Evolutionary conservation across 2,329 filamentous ascomycete genomes (phyloP), one percentile per base, ranked within the genome.

Genomic region (Diaporthe helianthi): DNA sequence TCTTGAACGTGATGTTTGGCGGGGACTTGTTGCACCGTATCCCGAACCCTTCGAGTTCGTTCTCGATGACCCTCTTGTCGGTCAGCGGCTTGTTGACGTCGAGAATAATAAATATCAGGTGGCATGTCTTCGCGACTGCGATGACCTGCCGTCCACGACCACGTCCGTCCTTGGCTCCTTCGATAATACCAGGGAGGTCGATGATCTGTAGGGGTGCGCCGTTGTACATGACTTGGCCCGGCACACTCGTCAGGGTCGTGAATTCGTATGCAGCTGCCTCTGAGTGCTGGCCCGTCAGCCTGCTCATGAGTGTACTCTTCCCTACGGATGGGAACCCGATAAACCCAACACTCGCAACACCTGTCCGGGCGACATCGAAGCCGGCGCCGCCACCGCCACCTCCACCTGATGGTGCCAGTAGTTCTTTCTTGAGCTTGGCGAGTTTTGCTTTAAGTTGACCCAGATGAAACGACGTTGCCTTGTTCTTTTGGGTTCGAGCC

Each of bases 11-110:
- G 77, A 99, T 99, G 80, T 99, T 99, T 49, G 96, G 96, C 31
- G 96, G 96, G 75, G 90, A 84, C 85, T 98, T 99, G 86, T 99
- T 99, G 84, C 98, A 95, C 68, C 96, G 89, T 78, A 99, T 98
- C 41, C 96, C 96, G 76, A 99, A 99, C 9, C 96, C 96, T 80
- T 99, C 96, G 79, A 99, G 82, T 83, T 99, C 96, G 64, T 89
- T 87, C 82, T 99, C 96, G 77, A 99, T 99, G 72, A 99, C 87
- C 71, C 93, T 89, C 85, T 99, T 99, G 82, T 99, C 96, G 19
- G 95, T 97, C 75, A 99, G 84, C 29, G 96, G 96, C 83, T 99
- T 99, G 83, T 98, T 98, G 77, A 99, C 96, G 78, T 99, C 96
- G 67, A 99, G 86, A 58, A 99, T 93, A 78, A 99, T 99, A 82